Conservation (phyloP, 495 filamentous ascomycete species). For the Clavariopsis aquatica region DNA sequence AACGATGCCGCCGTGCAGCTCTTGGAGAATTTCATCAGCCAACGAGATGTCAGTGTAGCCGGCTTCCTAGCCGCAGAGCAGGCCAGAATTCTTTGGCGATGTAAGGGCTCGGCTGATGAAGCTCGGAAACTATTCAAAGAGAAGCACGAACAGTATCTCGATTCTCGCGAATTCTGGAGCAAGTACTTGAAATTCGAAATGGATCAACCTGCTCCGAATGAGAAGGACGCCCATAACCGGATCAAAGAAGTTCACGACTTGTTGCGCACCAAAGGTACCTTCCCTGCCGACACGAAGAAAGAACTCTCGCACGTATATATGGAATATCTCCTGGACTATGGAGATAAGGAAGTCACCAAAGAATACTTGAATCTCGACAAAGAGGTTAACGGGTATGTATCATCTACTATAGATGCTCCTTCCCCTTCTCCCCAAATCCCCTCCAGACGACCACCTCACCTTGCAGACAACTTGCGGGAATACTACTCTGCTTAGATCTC, state of each 20-base stretch:
- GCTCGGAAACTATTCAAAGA: conserved; percentile 82
- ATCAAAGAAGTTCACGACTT: conserved; percentile 82
- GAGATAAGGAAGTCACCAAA: conserved; percentile 79
- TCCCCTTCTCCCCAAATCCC: conserved; percentile 17
- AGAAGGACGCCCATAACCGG: conserved; percentile 65
- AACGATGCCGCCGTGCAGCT: conserved; percentile 85
- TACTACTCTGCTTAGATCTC: not conserved
- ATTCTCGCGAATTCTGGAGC: conserved; percentile 89
- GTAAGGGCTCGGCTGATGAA: conserved; percentile 81
- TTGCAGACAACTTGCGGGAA: conserved; percentile 1
- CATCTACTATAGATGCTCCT: conserved; percentile 9
- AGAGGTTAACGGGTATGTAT: conserved; percentile 71
- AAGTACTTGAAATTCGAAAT: conserved; percentile 89
- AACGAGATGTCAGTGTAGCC: conserved; percentile 71
- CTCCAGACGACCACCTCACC: not conserved
- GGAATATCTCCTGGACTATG: conserved; percentile 79
- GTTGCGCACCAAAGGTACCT: conserved; percentile 71
- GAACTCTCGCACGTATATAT: conserved; percentile 81
- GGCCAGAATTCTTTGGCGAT: conserved; percentile 87
- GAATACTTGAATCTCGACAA: conserved; percentile 82
- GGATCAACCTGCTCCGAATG: conserved; percentile 74
- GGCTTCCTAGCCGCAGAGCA: conserved; percentile 86
- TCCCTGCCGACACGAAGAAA: conserved; percentile 66
- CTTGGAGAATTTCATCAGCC: conserved; percentile 78
- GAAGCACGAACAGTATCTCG: conserved; percentile 81